These are phyloP conservation scores for Trichoderma sp. DNA, from an alignment of 2,329 filamentous ascomycete genomes.

Conservation along the genomic window DNA sequence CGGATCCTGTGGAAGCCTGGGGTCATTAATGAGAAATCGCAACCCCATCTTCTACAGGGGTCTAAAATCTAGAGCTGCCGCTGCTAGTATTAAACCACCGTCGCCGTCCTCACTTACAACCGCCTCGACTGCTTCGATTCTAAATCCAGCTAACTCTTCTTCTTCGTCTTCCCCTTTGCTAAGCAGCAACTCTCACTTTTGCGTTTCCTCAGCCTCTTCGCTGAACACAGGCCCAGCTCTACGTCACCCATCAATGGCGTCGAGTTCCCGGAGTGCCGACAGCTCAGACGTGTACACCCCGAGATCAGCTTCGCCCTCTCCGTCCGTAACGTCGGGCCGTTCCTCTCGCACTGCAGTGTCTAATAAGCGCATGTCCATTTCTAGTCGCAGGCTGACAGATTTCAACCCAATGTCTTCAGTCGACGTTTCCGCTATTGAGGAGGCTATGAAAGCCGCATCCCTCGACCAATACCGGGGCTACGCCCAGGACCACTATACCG, in stretches of 20 bases:
- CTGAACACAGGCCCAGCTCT: slow-evolving; percentile 32
- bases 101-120: slow-evolving; percentile 15
- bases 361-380: slow-evolving; percentile 56
- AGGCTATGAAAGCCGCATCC: slow-evolving; percentile 62
- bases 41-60: slow-evolving; percentile 25
- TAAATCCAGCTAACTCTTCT: slow-evolving; percentile 6
- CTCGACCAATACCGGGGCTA: slow-evolving; percentile 66
- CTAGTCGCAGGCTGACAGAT: slow-evolving; percentile 54
- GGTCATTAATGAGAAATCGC: slow-evolving; percentile 30
- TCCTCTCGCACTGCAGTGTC: slow-evolving; percentile 57
- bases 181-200: slow-evolving; percentile 32
- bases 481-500: slow-evolving; percentile 57
- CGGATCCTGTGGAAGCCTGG: slow-evolving; percentile 28
- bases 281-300: slow-evolving; percentile 59
- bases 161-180: background rate
- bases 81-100: slow-evolving; percentile 20
- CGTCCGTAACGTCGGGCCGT: slow-evolving; percentile 52
- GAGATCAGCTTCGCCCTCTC: slow-evolving; percentile 57
- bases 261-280: slow-evolving; percentile 44
- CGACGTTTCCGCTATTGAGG: slow-evolving; percentile 61
- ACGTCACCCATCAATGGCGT: slow-evolving; percentile 34
- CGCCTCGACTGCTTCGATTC: slow-evolving; percentile 18
- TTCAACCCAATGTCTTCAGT: slow-evolving; percentile 61
- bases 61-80: slow-evolving; percentile 8
- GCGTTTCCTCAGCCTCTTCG: slow-evolving; percentile 28